A percentile compares a stretch with the other conserved stretches of the same genome.
phyloP scores from a whole-genome alignment of 139 green algal genomes.

The Chlamydomonas sp. region DNA sequence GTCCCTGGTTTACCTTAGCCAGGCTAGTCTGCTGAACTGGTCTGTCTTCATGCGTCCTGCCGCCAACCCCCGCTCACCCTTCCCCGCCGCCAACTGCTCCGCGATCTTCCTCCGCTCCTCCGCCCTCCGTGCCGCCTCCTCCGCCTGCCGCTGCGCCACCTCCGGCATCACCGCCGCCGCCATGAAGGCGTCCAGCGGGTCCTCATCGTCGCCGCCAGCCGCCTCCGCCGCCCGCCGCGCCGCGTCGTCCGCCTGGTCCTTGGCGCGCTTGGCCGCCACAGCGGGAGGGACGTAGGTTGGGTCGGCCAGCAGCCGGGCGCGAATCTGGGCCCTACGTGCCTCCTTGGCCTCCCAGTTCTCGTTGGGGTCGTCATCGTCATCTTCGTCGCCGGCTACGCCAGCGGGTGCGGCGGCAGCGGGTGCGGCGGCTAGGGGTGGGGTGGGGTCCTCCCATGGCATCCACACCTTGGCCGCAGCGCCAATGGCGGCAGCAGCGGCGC shows the following conservation, averaged over 20 bases:
- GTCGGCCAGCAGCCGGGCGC: slow-evolving; percentile 1
- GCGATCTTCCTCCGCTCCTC: slow-evolving; percentile 61
- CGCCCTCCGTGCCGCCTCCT: slow-evolving; percentile 57
- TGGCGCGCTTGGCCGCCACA: slow-evolving; percentile 12
- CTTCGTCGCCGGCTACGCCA: slow-evolving; percentile 32
- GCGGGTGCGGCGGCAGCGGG: background rate
- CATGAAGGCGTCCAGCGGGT: slow-evolving; percentile 92
- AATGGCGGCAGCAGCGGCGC: background rate
- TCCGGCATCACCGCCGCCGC: slow-evolving; percentile 64
- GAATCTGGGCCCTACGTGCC: slow-evolving; percentile 11
- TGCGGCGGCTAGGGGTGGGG: background rate
- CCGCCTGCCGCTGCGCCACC: slow-evolving; percentile 71
- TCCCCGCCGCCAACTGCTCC: slow-evolving; percentile 52
- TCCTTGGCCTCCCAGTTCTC: slow-evolving; percentile 81
- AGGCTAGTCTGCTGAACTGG: no score
- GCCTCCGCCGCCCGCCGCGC: background rate
- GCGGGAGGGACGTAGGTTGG: slow-evolving; percentile 25
- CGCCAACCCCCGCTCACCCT: slow-evolving; percentile 12
- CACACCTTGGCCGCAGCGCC: slow-evolving; percentile 28
- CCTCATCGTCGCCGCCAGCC: slow-evolving; percentile 69
- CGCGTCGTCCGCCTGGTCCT: slow-evolving; percentile 23
- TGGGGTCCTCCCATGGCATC: slow-evolving; percentile 69
- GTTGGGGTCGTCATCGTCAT: slow-evolving; percentile 82
- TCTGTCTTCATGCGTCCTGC: background rate
- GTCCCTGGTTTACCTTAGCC: no score